A percentile compares a stretch with the other conserved stretches of the same genome.
Evolutionary conservation across 768 basidiomycete genomes (phyloP).

Genomic region (Lactarius indigo): DNA sequence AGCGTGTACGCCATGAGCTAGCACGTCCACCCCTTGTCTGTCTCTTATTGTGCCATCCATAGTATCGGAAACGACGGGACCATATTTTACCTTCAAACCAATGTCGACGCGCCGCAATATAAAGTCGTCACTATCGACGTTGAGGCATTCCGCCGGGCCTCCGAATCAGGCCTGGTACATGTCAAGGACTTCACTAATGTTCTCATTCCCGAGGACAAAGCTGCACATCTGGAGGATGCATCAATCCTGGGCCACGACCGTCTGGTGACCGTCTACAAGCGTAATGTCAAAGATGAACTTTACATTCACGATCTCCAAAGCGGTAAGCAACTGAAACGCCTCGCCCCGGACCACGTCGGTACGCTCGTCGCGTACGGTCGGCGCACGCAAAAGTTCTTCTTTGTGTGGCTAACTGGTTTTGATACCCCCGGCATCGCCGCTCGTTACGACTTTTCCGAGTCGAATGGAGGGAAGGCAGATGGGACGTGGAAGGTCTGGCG

Average conservation of each 20-base stretch:
- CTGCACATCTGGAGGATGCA: slow-evolving; percentile 54
- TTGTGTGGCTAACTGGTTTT: slow-evolving; percentile 62
- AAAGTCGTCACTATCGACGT: slow-evolving; percentile 66
- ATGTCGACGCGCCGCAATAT: slow-evolving; percentile 60
- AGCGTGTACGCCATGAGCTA: slow-evolving; percentile 45
- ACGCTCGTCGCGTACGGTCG: slow-evolving; percentile 50
- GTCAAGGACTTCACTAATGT: slow-evolving; percentile 47
- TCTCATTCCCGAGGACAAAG: slow-evolving; percentile 64
- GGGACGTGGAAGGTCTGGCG: slow-evolving; percentile 58
- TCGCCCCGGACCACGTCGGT: slow-evolving; percentile 68
- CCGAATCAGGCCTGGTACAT: slow-evolving; percentile 18
- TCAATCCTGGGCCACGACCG: slow-evolving; percentile 50
- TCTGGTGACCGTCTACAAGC: slow-evolving; percentile 62
- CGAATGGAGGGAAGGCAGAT: slow-evolving; percentile 32
- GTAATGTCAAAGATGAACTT: slow-evolving; percentile 78
- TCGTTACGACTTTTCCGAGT: slow-evolving; percentile 52
- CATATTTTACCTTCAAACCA: slow-evolving; percentile 61
- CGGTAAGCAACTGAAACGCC: slow-evolving; percentile 50
- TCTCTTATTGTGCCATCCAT: background rate
- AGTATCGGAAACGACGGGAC: slow-evolving; percentile 66
- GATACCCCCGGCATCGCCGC: slow-evolving; percentile 66
- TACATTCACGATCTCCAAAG: slow-evolving; percentile 56
- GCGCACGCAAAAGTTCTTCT: slow-evolving; percentile 57
- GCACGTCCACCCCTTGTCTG: background rate
- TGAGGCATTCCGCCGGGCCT: slow-evolving; percentile 33